Evolutionary conservation across 306 rosid genomes (phyloP), one percentile per base, ranked within the genome.

Genomic region (Fragaria vesca): DNA sequence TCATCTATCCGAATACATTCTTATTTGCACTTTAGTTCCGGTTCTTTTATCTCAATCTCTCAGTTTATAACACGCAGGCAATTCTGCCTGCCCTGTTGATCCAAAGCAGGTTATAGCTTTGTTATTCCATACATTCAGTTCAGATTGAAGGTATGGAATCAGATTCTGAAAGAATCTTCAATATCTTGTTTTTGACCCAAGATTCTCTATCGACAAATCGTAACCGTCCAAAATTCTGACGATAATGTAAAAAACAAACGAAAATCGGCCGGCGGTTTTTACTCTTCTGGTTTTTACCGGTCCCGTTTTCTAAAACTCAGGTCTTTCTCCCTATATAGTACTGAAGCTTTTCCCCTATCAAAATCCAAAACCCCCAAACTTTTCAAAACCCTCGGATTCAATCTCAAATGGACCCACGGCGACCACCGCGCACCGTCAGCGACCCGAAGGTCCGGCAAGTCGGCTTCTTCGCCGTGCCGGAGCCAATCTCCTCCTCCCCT

Each of bases 381-480:
- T 50, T 38, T 76, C 71, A 75, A 85, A 81, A 73, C 21, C 28
- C 88, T 68, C 83, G 86, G 57, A 2, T 24, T 12, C 1, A 15
- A 15, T 32, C 69, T 5, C 74, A 79, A 65, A 93, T 93, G 98
- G 96, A 91, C 68, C 61, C 85, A 74, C 90, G 89, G 79, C 95
- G 91, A 16, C 68, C 75, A 47, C 81, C 88, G 28, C 88, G 93
- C 50, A 40, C 83, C 1, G 79, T 83, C 38, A 79, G 71, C 73
- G 93, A 91, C 74, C 98, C 95, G 10, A 91, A 87, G 80, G 79
- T 93, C 52, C 89, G 93, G n/a, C 92, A 79, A 70, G 93, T 93
- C 21, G 98, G 93, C 11, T 91, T 91, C 87, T 86, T 86, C 81
- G 86, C 95, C 69, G 72, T 85, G 6, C 86, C 96, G 71, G 84